Percentiles rank a stretch among this genome's conserved stretches.
Evolutionary conservation across 108 stramenopile genomes (phyloP).

Genomic region (Nitzschia palea): DNA sequence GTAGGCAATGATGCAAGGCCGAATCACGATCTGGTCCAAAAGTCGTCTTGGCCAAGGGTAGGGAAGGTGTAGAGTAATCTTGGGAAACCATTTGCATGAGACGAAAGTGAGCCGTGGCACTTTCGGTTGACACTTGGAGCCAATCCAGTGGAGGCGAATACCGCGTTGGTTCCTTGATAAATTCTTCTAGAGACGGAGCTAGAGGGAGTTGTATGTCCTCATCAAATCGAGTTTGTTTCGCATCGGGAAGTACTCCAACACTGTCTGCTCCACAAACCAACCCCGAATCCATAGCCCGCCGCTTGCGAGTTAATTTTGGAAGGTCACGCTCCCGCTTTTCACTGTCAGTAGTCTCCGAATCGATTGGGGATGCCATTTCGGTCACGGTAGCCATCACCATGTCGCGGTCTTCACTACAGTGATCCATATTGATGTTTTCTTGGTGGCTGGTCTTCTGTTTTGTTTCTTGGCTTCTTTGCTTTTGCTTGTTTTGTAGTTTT

Average conservation of each 20-base stretch:
- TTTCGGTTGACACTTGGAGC: not conserved
- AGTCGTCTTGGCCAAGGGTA: constrained; percentile 9
- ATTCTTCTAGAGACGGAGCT: not conserved
- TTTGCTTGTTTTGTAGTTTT: no score
- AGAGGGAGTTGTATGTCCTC: not conserved
- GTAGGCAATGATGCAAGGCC: constrained; percentile 50
- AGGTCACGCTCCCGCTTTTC: no score
- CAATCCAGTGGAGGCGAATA: not conserved
- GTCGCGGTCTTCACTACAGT: no score
- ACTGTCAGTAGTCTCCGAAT: no score
- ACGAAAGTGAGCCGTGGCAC: not conserved
- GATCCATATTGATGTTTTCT: no score
- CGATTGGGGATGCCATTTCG: no score
- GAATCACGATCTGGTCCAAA: constrained; percentile 50
- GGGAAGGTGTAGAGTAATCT: not conserved
- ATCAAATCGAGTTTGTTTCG: not conserved
- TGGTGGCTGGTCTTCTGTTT: no score
- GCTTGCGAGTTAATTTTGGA: no score
- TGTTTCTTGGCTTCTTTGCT: no score
- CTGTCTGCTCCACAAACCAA: not conserved
- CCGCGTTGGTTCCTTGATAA: not conserved
- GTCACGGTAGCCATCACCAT: no score
- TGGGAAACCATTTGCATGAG: not conserved
- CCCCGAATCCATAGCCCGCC: not conserved
- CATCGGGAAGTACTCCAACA: not conserved